Evolutionary conservation across 1,284 basidiomycete species (phyloP).

Genomic region (Pyrrhoderma noxium): DNA sequence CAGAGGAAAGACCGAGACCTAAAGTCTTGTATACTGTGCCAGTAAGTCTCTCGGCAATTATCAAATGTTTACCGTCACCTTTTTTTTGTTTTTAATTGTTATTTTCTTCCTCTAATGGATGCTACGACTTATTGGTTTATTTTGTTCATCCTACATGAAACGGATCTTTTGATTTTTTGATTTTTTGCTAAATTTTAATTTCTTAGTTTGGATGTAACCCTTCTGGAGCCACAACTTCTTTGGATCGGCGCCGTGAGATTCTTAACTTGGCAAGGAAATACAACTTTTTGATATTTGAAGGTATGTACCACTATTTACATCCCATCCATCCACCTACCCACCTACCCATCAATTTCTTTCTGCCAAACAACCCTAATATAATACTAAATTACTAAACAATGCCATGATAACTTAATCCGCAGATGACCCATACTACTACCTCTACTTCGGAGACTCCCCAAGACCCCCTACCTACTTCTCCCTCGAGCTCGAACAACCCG

Average conservation of each 20-base stretch:
- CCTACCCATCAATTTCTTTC: background rate
- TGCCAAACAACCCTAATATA: too few species aligned
- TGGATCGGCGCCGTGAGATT: constrained; percentile 71
- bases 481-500: constrained; percentile 52
- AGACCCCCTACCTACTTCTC: constrained; percentile 72
- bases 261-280: constrained; percentile 69
- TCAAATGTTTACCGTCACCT: constrained; percentile 5
- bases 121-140: too few species aligned
- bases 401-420: constrained; percentile 22
- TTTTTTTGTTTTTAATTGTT: constrained; percentile 2
- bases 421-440: constrained; percentile 77
- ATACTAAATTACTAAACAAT: background rate
- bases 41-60: constrained; percentile 32
- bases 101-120: too few species aligned
- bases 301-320: constrained; percentile 28
- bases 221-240: constrained; percentile 69
- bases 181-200: too few species aligned
- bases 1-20: constrained; percentile 62
- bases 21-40: constrained; percentile 81
- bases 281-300: constrained; percentile 82
- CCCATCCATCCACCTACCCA: background rate
- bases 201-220: constrained; percentile 81
- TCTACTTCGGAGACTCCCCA: constrained; percentile 61
- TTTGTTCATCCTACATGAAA: too few species aligned
- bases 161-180: too few species aligned